A percentile compares a stretch with the other conserved stretches of the same genome.
These are phyloP conservation scores for Conidiobolus incongruus DNA, from an alignment of 371 early-diverging fungal genomes.

Conservation along the genomic window DNA sequence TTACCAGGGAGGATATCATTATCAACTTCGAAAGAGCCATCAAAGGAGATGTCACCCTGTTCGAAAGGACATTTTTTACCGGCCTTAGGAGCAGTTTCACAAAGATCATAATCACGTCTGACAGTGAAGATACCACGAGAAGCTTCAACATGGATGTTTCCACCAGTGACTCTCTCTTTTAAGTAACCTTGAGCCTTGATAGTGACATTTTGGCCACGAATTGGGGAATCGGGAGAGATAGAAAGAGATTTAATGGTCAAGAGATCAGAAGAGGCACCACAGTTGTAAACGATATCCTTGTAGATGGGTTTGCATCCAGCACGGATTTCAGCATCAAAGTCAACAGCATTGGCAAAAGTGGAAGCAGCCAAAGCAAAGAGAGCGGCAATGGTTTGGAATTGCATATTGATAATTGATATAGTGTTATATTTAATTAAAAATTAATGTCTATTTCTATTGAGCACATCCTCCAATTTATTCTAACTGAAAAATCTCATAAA, in stretches of 20 bases:
- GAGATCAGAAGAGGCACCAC: not conserved
- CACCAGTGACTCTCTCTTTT: not conserved
- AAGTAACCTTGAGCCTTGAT: not conserved
- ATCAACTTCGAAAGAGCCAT: not conserved
- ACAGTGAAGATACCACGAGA: too few relatives aligned
- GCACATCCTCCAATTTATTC: too few relatives aligned
- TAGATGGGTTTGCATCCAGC: too few relatives aligned
- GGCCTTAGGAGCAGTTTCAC: not conserved
- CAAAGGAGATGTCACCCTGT: not conserved
- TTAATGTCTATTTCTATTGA: too few relatives aligned
- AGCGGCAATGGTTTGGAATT: too few relatives aligned
- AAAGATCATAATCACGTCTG: not conserved
- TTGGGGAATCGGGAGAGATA: not conserved
- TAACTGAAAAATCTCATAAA: too few relatives aligned
- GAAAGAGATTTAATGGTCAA: not conserved
- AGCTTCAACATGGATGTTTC: not conserved
- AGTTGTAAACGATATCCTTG: not conserved
- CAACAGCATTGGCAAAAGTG: too few relatives aligned
- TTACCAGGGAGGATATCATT: not conserved
- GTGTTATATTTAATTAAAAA: too few relatives aligned
- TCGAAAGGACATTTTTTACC: not conserved
- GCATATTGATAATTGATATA: too few relatives aligned
- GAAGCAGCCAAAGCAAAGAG: too few relatives aligned
- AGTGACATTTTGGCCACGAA: not conserved
- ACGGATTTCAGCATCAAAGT: too few relatives aligned